Evolutionary conservation across 2,329 filamentous ascomycete species (phyloP), one percentile per base, ranked within the genome.

Genomic region (Emergomyces orientalis): DNA sequence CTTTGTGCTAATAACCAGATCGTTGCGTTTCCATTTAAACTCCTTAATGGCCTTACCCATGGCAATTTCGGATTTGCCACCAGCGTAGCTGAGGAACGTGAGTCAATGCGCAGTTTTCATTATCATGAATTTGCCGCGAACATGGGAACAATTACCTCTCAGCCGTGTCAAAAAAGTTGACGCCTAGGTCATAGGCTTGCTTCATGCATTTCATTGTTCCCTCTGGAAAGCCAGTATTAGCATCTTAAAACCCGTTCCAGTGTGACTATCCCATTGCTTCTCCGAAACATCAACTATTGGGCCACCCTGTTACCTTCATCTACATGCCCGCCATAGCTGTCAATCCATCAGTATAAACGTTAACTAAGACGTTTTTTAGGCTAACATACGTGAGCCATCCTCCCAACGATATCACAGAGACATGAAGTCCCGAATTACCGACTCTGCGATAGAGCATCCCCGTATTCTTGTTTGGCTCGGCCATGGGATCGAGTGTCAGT

Each of bases 391-490:
- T 73, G 22, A 74, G 66, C 75, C 75, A 78, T 45, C 76, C 76
- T 51, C 78, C 88, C 3, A 91, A 79, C 1, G 86, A 86, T 66
- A 91, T 86, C 59, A 85, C 82, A 55, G 88, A 91, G 43, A 91
- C 87, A 73, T 90, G 85, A 25, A 91, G 82, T 62, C 88, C 88
- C 11, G 87, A 88, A 58, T 83, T 83, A 69, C 88, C 88, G 7
- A 90, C 80, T 73, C 86, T 86, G 65, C 88, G 85, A 74, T 90
- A 90, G 69, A 87, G 80, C 88, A 89, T 90, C 65, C 78, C 75
- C 47, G 65, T 67, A 57, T 71, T 70, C 60, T 70, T 69, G 61
- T 69, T 70, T 5, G 67, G 66, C 64, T 65, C 69, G 13, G 70
- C 68, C 32, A 59, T 30, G 62, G 59, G 25, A 52, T 30, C 22